phyloP scores from a whole-genome alignment of 1,284 basidiomycete genomes.

The Tilletia setariae region DNA sequence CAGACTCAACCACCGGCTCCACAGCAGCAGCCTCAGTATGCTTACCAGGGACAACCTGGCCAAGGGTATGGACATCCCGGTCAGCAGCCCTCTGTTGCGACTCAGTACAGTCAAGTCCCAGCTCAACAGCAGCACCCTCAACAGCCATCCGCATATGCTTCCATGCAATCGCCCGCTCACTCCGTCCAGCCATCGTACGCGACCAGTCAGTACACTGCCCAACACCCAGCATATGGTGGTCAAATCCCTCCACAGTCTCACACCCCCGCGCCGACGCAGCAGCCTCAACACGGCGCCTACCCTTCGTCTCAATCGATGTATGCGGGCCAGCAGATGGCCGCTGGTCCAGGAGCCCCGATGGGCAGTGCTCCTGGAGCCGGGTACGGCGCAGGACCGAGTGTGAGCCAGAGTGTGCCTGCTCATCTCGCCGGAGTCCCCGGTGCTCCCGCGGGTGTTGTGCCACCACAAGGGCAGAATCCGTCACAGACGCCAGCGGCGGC shows the following conservation, averaged over 20 bases:
- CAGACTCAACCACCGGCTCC: slow-evolving; percentile 27
- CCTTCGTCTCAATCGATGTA: slow-evolving; percentile 23
- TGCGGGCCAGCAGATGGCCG: too few relatives aligned
- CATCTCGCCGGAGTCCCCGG: slow-evolving; percentile 22
- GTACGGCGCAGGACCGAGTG: slow-evolving; percentile 10
- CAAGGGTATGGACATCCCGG: neutral
- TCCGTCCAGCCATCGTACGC: slow-evolving; percentile 1
- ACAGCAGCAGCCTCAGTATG: slow-evolving; percentile 15
- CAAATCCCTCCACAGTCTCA: slow-evolving; percentile 18
- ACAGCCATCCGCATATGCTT: slow-evolving; percentile 20
- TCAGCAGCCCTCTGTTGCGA: slow-evolving; percentile 34
- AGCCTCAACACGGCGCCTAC: slow-evolving; percentile 13
- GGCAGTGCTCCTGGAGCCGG: neutral
- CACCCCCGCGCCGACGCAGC: slow-evolving; percentile 17
- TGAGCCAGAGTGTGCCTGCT: slow-evolving; percentile 30
- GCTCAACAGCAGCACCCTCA: slow-evolving; percentile 48
- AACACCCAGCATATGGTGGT: neutral
- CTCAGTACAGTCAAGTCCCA: slow-evolving; percentile 23
- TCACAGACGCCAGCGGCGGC: slow-evolving; percentile 36
- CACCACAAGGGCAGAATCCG: too few relatives aligned
- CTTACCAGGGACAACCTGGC: neutral
- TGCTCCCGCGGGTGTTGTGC: too few relatives aligned
- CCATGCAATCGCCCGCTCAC: slow-evolving; percentile 19
- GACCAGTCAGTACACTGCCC: neutral
- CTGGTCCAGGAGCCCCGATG: too few relatives aligned